A percentile compares a stretch with the other conserved stretches of the same genome.
Conservation (phyloP, 1,284 basidiomycete genomes). For the Acaromyces ingoldii region DNA sequence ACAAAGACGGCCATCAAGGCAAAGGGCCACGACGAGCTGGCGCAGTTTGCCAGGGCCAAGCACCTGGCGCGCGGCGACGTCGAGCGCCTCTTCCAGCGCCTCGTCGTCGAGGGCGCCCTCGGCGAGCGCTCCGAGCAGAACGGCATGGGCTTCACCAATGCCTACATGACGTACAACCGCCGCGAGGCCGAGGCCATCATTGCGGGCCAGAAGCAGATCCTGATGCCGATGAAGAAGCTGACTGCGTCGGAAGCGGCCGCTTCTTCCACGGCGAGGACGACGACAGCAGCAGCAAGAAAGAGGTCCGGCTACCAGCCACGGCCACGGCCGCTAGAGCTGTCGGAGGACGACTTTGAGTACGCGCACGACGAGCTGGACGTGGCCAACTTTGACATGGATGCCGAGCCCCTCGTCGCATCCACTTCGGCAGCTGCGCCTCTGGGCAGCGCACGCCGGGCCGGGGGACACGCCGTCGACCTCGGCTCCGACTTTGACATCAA, state of each 20-base stretch:
- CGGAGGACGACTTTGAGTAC: slow-evolving; percentile 14
- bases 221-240: slow-evolving; percentile 9
- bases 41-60: slow-evolving; percentile 60
- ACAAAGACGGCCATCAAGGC: slow-evolving; percentile 57
- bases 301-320: too few species aligned
- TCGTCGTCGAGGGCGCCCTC: slow-evolving; percentile 56
- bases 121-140: slow-evolving; percentile 48
- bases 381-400: slow-evolving; percentile 2
- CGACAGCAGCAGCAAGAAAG: too few species aligned
- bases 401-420: slow-evolving; percentile 7
- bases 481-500: too few species aligned
- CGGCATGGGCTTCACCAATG: slow-evolving; percentile 46
- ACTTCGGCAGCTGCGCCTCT: neutral
- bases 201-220: slow-evolving; percentile 14
- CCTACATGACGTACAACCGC: slow-evolving; percentile 43
- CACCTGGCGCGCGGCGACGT: slow-evolving; percentile 57
- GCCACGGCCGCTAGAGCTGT: too few species aligned
- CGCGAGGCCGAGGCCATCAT: slow-evolving; percentile 9
- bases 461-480: too few species aligned
- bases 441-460: too few species aligned
- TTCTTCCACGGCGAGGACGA: too few species aligned
- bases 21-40: slow-evolving; percentile 57
- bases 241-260: slow-evolving; percentile 3
- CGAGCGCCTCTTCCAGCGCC: slow-evolving; percentile 63
- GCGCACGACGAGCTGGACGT: slow-evolving; percentile 14